Conservation (phyloP, 495 filamentous ascomycete species). For the Barbatosphaeria neglecta region DNA sequence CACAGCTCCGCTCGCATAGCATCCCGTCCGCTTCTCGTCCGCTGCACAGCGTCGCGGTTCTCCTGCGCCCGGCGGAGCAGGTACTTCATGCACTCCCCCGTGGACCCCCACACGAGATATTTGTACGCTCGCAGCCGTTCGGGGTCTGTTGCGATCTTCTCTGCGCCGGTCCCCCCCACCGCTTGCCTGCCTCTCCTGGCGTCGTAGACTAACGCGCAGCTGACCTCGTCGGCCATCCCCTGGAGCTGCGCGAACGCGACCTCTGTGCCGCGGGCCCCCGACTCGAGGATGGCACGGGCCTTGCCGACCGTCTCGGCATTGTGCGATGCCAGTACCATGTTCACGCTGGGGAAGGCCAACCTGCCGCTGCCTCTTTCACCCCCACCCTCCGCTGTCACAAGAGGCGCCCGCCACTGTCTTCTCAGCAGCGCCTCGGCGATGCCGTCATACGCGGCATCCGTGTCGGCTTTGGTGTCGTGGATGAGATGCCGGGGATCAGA, state of each 20-base stretch:
- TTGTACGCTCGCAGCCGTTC: slow-evolving; percentile 64
- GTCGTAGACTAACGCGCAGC: slow-evolving; percentile 62
- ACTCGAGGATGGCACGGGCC: slow-evolving; percentile 40
- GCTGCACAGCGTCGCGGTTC: slow-evolving; percentile 76
- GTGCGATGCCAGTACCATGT: slow-evolving; percentile 80
- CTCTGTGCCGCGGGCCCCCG: slow-evolving; percentile 33
- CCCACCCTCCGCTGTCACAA: slow-evolving; percentile 21
- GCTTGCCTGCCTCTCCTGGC: slow-evolving; percentile 8
- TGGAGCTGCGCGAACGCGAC: slow-evolving; percentile 83
- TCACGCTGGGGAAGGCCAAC: slow-evolving; percentile 51
- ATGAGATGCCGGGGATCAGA: slow-evolving; percentile 69
- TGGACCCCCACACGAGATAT: slow-evolving; percentile 84
- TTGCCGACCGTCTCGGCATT: slow-evolving; percentile 71
- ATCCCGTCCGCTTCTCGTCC: slow-evolving; percentile 61
- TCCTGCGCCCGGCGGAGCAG: slow-evolving; percentile 75
- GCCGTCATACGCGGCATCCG: slow-evolving; percentile 35
- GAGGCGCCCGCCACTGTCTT: slow-evolving; percentile 36
- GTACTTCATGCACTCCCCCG: slow-evolving; percentile 90
- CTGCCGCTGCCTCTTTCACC: too few species aligned
- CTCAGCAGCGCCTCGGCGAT: slow-evolving; percentile 25
- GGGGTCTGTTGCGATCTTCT: slow-evolving; percentile 3
- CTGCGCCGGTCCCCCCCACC: neutral
- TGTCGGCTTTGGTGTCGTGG: slow-evolving; percentile 72
- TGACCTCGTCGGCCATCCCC: slow-evolving; percentile 96
- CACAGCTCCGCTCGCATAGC: slow-evolving; percentile 64